Conservation (phyloP, 768 basidiomycete genomes). For the Hortiboletus flavorubellus region DNA sequence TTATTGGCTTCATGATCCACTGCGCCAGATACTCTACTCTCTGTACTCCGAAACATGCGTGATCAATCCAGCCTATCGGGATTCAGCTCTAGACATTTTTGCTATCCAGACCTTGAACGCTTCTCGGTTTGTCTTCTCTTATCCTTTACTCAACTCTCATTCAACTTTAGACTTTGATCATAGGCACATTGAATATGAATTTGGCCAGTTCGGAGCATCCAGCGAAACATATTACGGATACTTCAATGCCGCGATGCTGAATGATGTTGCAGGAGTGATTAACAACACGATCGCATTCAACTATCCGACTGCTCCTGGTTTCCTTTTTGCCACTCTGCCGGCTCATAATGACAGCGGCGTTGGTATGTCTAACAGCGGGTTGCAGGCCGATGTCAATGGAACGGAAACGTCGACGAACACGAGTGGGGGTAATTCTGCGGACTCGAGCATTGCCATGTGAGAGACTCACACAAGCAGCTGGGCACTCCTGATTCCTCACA, state of each 20-base stretch:
- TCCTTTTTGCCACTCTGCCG: conserved; percentile 66
- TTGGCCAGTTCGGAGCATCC: conserved; percentile 52
- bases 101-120: conserved; percentile 62
- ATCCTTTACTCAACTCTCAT: not conserved
- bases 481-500: conserved; percentile 13
- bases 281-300: conserved; percentile 41
- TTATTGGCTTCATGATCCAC: not conserved
- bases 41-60: conserved; percentile 65
- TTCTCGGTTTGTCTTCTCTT: conserved; percentile 44
- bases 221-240: conserved; percentile 50
- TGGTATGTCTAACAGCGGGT: not conserved
- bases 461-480: conserved; percentile 17
- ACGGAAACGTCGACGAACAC: conserved; percentile 13
- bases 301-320: conserved; percentile 49
- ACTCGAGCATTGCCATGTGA: conserved; percentile 77
- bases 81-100: conserved; percentile 72
- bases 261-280: conserved; percentile 45
- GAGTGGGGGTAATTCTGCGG: conserved; percentile 21
- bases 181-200: conserved; percentile 56
- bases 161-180: not conserved
- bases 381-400: conserved; percentile 20
- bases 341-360: conserved; percentile 57
- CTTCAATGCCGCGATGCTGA: conserved; percentile 63
- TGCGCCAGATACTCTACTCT: conserved; percentile 71
- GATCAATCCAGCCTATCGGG: conserved; percentile 69